Evolutionary conservation across 768 basidiomycete species (phyloP).

Genomic region (Boletus speciosus): DNA sequence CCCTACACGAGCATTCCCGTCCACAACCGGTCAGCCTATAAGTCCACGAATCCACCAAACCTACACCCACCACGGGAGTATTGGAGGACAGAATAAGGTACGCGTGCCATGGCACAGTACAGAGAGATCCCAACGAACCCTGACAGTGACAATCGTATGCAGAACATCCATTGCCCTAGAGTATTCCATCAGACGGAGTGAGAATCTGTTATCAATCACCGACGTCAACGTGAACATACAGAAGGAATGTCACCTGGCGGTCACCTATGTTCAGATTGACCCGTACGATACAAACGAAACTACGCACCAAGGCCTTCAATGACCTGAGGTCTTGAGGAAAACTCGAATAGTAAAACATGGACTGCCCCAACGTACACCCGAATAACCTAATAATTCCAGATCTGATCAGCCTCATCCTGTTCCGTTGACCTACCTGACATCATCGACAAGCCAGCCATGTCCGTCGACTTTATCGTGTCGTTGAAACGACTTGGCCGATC

Average conservation of each 20-base stretch:
- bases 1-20: neutral
- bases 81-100: neutral
- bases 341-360: conserved; percentile 5
- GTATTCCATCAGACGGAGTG: neutral
- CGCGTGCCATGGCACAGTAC: neutral
- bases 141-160: neutral
- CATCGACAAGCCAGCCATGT: neutral
- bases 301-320: conserved; percentile 6
- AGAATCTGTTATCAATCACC: neutral
- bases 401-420: neutral
- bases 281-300: neutral
- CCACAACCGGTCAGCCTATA: neutral
- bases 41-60: neutral
- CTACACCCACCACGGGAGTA: conserved; percentile 2
- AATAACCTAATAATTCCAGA: neutral
- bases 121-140: neutral
- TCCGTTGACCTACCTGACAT: neutral
- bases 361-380: conserved; percentile 11
- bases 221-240: neutral
- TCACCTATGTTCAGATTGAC: neutral
- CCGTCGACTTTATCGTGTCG: neutral
- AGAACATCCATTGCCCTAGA: conserved; percentile 2
- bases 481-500: neutral
- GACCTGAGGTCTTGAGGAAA: conserved; percentile 6
- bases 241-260: neutral